Base-by-base conservation (phyloP, 2,329 filamentous ascomycete species). In the Fulvia fulva region DNA sequence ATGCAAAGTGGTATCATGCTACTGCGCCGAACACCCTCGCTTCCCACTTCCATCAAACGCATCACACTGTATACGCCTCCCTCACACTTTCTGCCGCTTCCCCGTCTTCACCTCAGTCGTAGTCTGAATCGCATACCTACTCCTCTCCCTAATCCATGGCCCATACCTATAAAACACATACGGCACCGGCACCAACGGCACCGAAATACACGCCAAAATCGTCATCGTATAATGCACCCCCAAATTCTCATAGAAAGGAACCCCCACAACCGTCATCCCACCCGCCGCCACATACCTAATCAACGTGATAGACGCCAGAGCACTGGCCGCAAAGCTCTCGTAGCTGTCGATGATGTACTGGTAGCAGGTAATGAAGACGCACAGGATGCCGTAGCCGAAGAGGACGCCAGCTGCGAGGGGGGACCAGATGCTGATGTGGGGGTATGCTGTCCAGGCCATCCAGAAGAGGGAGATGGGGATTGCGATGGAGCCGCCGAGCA, bases 261-360 rank as follows among this genome's bases (percentile, higher is more conserved):
- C 71, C 2, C 68, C 66, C 2, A 72, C 74, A 1, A 76, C 65
- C 1, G 71, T 71, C 74, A 77, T 77, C 2, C 67, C 75, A 6
- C 75, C 75, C 6, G 75, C 71, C 9, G 70, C 73, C 6, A 76
- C 56, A 47, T 78, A 78, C 14, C 76, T 63, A 12, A 76, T 71
- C 26, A 77, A 57, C 9, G 75, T 74, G 8, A 75, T 67, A 12
- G 68, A 73, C 0, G 77, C 76, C 25, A 82, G 68, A 0, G 79
- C 80, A 3, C 73, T 76, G 1, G 80, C 82, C 0, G 81, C 77
- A 60, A 81, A 82, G 7, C 75, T 75, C 45, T 80, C 79, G 63
- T 84, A 85, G 9, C 75, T 75, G 63, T 85, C 81, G 57, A 85
- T 84, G 53, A 85, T 79, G 65, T 85, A 85, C 73, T 81, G 78